Evolutionary conservation across 2,329 filamentous ascomycete species (phyloP).

Genomic region (Fusarium chlamydosporum): DNA sequence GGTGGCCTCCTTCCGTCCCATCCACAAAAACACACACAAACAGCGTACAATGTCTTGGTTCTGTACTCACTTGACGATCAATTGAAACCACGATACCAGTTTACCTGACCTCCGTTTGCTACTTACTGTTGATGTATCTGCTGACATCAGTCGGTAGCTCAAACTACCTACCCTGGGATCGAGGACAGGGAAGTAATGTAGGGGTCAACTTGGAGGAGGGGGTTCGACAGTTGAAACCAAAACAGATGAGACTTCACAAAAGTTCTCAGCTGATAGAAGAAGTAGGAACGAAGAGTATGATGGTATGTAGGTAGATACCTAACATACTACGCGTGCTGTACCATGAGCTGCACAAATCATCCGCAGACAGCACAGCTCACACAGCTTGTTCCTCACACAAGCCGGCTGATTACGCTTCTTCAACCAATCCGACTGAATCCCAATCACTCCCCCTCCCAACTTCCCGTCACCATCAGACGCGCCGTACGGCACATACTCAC

Average conservation of each 20-base stretch:
- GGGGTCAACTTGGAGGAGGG: slow-evolving; percentile 28
- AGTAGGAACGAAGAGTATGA: slow-evolving; percentile 29
- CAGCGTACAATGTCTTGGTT: slow-evolving; percentile 27
- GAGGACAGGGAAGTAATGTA: slow-evolving; percentile 4
- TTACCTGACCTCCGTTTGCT: not conserved
- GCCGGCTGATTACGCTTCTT: slow-evolving; percentile 42
- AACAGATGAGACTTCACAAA: slow-evolving; percentile 33
- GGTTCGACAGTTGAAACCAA: slow-evolving; percentile 34
- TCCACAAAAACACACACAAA: slow-evolving; percentile 23
- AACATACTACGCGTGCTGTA: slow-evolving; percentile 1
- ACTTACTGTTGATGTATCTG: not conserved
- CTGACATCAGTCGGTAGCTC: slow-evolving; percentile 11
- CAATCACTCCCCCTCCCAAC: slow-evolving; percentile 31
- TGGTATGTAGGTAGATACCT: not conserved
- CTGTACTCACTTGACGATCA: slow-evolving; percentile 37
- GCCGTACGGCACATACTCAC: slow-evolving; percentile 27
- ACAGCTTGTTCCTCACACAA: slow-evolving; percentile 41
- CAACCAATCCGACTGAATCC: slow-evolving; percentile 34
- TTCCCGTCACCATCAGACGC: slow-evolving; percentile 29
- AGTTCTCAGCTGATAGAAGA: slow-evolving; percentile 36
- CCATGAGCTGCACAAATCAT: slow-evolving; percentile 44
- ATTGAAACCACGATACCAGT: not conserved
- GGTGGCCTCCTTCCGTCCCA: slow-evolving; percentile 25
- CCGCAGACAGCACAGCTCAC: slow-evolving; percentile 40
- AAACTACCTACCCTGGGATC: slow-evolving; percentile 11